Evolutionary conservation across 2,329 filamentous ascomycete genomes (phyloP).

Genomic region (Cladosporium sp.): DNA sequence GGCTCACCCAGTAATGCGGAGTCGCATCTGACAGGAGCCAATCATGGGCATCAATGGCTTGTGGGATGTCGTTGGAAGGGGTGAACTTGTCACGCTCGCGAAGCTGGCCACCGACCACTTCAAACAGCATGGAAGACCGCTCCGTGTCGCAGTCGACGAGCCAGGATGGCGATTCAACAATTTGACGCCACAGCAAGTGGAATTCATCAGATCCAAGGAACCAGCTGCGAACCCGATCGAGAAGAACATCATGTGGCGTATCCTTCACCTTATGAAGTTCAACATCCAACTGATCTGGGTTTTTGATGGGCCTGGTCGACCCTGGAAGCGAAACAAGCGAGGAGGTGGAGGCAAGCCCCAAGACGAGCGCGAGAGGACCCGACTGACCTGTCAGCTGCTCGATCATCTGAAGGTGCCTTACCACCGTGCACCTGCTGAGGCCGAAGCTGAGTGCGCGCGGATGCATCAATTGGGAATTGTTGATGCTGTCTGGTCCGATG

Average conservation of each 20-base stretch:
- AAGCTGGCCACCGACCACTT: slow-evolving; percentile 37
- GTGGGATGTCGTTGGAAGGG: slow-evolving; percentile 37
- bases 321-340: slow-evolving; percentile 33
- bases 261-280: slow-evolving; percentile 45
- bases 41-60: slow-evolving; percentile 17
- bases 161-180: slow-evolving; percentile 44
- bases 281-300: slow-evolving; percentile 53
- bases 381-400: slow-evolving; percentile 36
- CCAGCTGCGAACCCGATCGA: slow-evolving; percentile 39
- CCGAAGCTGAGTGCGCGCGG: slow-evolving; percentile 45
- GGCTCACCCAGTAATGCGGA: too few species aligned
- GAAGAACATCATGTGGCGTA: slow-evolving; percentile 38
- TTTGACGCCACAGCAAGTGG: slow-evolving; percentile 32
- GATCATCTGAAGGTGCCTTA: slow-evolving; percentile 38
- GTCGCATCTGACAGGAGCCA: background rate
- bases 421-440: slow-evolving; percentile 45
- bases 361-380: slow-evolving; percentile 32
- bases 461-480: slow-evolving; percentile 42
- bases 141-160: slow-evolving; percentile 42
- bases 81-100: slow-evolving; percentile 33
- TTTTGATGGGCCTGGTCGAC: slow-evolving; percentile 49
- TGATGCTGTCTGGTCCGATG: slow-evolving; percentile 48
- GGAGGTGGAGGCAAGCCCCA: slow-evolving; percentile 20
- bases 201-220: slow-evolving; percentile 33
- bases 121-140: slow-evolving; percentile 30